Conservation (phyloP, 176 grass and related monocot species). For the maize (Zea mays) region DNA sequence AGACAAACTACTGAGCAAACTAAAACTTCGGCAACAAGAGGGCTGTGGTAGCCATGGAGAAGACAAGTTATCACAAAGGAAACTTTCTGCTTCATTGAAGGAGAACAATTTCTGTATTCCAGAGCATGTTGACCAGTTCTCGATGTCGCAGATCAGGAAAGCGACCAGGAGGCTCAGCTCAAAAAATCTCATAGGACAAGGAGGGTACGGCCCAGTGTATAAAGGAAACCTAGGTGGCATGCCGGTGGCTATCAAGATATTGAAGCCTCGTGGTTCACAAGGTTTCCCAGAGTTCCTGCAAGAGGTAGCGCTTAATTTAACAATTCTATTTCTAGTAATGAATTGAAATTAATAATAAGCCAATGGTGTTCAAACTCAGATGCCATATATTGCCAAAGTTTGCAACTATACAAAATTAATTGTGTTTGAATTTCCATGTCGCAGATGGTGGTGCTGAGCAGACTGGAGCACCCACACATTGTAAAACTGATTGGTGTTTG, state of each 20-base stretch:
- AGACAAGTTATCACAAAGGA: constrained; percentile 19
- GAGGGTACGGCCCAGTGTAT: constrained; percentile 55
- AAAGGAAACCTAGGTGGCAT: constrained; percentile 37
- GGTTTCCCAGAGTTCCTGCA: constrained; percentile 50
- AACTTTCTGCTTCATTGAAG: constrained; percentile 21
- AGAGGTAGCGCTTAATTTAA: constrained; percentile 36
- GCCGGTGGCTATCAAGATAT: constrained; percentile 52
- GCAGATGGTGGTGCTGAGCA: constrained; percentile 55
- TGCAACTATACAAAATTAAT: too few relatives aligned
- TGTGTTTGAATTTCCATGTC: too few relatives aligned
- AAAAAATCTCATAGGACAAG: constrained; percentile 51
- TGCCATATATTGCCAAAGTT: too few relatives aligned
- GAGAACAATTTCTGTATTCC: constrained; percentile 3
- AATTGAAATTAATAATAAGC: too few relatives aligned
- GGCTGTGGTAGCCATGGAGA: constrained; percentile 9
- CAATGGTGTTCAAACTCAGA: too few relatives aligned
- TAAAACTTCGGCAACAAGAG: constrained; percentile 33
- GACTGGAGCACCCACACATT: constrained; percentile 60
- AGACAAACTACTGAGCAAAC: constrained; percentile 32
- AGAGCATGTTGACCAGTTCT: constrained; percentile 23
- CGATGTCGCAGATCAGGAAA: constrained; percentile 15
- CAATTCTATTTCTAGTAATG: too few relatives aligned
- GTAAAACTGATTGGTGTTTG: constrained; percentile 68
- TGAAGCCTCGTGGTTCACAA: constrained; percentile 44
- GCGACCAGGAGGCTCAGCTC: constrained; percentile 45